These are phyloP conservation scores for Ambrosia artemisiifolia DNA, from an alignment of 129 eudicot species.

Conservation along the genomic window DNA sequence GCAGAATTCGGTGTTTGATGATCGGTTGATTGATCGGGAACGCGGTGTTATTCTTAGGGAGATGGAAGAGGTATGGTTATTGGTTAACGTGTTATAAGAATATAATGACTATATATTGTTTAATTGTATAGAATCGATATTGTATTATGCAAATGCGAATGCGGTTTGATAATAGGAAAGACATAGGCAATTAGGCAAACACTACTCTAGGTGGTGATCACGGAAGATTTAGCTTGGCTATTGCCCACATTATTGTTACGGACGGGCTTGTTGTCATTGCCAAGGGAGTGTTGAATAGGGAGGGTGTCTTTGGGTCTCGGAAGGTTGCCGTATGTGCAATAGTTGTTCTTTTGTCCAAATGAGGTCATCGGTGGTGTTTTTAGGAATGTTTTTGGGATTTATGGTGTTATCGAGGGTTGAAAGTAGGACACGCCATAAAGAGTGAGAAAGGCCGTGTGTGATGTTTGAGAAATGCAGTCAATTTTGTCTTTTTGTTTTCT, in stretches of 20 bases:
- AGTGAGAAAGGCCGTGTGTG: not conserved
- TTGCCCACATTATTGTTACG: not conserved
- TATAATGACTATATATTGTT: too few species aligned
- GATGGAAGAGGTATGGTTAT: constrained; percentile 75
- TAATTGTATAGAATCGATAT: not conserved
- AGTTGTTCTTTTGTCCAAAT: not conserved
- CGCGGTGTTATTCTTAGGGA: constrained; percentile 86
- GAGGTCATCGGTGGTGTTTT: not conserved
- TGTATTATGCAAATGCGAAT: not conserved
- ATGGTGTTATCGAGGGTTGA: not conserved
- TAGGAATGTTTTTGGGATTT: not conserved
- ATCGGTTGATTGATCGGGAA: constrained; percentile 56
- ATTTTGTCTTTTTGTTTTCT: too few species aligned
- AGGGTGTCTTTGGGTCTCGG: not conserved
- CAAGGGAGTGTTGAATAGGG: not conserved
- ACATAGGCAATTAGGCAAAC: not conserved
- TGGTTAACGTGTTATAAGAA: not conserved
- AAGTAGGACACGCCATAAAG: not conserved
- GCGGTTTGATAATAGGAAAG: not conserved
- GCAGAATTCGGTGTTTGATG: constrained; percentile 84
- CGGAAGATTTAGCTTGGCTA: not conserved
- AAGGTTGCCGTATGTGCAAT: not conserved
- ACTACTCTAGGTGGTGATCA: not conserved
- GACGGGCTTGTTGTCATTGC: not conserved
- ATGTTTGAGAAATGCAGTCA: not conserved